A percentile compares a stretch with the other conserved stretches of the same genome.
Evolutionary conservation across 1,139 yeast species (phyloP).

Genomic region (Petasospora fabianii): DNA sequence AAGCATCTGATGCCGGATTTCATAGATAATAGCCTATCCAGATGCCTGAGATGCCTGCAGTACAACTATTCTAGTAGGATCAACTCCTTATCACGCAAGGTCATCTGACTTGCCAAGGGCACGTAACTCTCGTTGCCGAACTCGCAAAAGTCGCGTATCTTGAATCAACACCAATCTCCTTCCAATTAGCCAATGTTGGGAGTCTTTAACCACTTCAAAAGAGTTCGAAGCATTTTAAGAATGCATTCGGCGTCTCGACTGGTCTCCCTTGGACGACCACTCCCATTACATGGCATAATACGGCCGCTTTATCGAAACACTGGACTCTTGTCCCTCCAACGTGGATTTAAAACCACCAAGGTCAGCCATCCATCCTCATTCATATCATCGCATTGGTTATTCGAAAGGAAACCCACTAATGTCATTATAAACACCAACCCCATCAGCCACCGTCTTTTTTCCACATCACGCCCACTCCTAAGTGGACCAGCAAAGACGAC

Average conservation of each 20-base stretch:
- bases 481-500: background rate
- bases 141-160: conserved; percentile 2
- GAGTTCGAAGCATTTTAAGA: no score
- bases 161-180: background rate
- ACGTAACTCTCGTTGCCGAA: conserved; percentile 3
- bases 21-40: no score
- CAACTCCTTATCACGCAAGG: conserved; percentile 1
- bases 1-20: no score
- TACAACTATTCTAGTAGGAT: no score
- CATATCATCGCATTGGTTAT: no score
- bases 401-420: no score
- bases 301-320: background rate
- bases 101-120: conserved; percentile 5
- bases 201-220: no score
- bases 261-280: background rate
- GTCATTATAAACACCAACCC: background rate
- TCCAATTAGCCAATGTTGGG: no score
- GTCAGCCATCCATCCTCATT: no score
- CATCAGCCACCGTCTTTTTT: background rate
- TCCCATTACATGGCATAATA: background rate
- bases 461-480: conserved; percentile 1
- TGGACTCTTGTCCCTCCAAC: conserved; percentile 3
- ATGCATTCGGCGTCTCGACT: background rate
- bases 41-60: no score
- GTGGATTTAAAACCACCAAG: background rate